Conservation (phyloP, 306 rosid species). For the Delonix regia region DNA sequence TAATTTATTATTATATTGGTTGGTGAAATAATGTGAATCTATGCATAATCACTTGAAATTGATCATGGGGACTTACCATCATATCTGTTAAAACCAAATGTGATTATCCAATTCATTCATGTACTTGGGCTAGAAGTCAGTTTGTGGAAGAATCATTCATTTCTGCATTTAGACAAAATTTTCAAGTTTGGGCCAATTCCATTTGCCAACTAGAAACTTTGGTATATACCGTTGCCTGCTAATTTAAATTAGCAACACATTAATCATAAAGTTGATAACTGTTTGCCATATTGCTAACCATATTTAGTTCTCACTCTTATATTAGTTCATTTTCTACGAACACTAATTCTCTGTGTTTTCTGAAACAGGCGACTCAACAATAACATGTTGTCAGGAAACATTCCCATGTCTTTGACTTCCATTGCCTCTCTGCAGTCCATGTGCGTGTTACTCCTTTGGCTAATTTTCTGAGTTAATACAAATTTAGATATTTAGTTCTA, state of each 20-base stretch:
- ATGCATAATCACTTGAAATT: background rate
- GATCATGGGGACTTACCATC: background rate
- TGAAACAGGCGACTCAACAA: conserved; percentile 5
- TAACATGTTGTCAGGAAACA: background rate
- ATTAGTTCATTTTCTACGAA: background rate
- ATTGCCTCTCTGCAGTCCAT: background rate
- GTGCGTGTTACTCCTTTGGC: background rate
- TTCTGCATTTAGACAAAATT: background rate
- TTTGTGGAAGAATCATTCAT: background rate
- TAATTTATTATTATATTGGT: too few relatives aligned
- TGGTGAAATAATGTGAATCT: background rate
- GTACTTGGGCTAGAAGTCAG: background rate
- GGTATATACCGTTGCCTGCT: background rate
- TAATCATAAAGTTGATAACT: background rate
- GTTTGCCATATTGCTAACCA: background rate
- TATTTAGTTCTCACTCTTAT: background rate
- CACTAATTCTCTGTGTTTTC: background rate
- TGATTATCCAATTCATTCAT: background rate
- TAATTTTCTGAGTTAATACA: background rate
- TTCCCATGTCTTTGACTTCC: background rate
- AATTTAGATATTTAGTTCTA: background rate
- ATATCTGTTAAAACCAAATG: background rate
- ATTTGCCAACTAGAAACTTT: background rate
- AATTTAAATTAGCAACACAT: background rate
- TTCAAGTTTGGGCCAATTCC: background rate